phyloP scores from a whole-genome alignment of 2,329 filamentous ascomycete species.

The Beauveria australis region DNA sequence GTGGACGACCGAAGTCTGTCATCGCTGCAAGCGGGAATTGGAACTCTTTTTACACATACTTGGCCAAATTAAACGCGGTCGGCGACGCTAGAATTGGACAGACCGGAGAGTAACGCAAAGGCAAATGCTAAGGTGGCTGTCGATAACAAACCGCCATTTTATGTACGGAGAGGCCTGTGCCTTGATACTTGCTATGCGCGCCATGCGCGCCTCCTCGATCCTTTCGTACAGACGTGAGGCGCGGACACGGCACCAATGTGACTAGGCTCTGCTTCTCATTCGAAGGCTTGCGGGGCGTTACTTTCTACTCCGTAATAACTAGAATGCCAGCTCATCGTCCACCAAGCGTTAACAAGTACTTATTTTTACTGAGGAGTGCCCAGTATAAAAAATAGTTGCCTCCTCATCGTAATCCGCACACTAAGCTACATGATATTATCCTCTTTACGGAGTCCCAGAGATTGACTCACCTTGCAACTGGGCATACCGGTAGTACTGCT shows the following conservation, averaged over 20 bases:
- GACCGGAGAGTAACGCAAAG: too few relatives aligned
- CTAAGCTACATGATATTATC: too few relatives aligned
- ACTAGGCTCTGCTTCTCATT: neutral
- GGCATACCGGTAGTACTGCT: too few relatives aligned
- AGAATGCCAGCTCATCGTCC: too few relatives aligned
- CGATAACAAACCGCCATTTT: neutral
- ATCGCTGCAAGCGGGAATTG: neutral
- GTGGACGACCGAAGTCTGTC: neutral
- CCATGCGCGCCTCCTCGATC: neutral
- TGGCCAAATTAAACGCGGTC: neutral
- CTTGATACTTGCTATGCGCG: neutral
- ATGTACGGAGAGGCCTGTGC: neutral
- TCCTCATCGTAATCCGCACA: too few relatives aligned
- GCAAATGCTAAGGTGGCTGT: too few relatives aligned
- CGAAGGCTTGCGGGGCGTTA: neutral
- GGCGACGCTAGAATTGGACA: too few relatives aligned
- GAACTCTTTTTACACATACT: neutral
- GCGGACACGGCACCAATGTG: neutral
- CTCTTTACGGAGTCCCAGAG: too few relatives aligned
- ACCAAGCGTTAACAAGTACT: too few relatives aligned
- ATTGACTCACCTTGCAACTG: too few relatives aligned
- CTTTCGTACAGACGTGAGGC: neutral
- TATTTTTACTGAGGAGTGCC: too few relatives aligned
- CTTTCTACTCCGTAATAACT: neutral
- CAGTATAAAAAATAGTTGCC: too few relatives aligned